phyloP scores from a whole-genome alignment of 345 rosid genomes.

The Eutrema heterophyllum region DNA sequence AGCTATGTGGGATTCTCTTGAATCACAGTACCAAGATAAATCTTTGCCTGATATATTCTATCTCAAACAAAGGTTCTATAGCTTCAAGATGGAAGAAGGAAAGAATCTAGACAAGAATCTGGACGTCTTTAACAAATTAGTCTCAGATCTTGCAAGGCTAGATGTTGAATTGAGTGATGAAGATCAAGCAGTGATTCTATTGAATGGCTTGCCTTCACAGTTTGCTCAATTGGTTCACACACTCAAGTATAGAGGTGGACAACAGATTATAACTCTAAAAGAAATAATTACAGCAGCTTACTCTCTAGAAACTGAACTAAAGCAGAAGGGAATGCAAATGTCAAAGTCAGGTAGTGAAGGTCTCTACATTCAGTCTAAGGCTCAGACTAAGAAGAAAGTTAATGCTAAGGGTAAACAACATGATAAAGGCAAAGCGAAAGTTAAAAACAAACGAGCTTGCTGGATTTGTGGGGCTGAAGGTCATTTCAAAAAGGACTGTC shows the following conservation, averaged over 20 bases:
- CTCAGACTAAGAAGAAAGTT: too few relatives aligned
- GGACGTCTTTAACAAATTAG: background rate
- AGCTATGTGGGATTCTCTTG: too few relatives aligned
- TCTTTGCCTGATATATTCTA: background rate
- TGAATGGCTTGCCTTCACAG: background rate
- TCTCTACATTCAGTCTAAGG: background rate
- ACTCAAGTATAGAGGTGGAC: background rate
- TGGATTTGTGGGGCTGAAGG: background rate
- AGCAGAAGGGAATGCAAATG: background rate
- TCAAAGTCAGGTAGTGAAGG: background rate
- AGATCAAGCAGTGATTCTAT: background rate
- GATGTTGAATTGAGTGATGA: background rate
- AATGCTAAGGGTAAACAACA: too few relatives aligned
- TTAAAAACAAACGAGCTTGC: background rate
- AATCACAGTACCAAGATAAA: too few relatives aligned
- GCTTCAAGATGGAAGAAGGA: too few relatives aligned
- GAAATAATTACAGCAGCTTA: background rate
- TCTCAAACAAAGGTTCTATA: background rate
- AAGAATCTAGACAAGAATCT: background rate
- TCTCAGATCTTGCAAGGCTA: background rate
- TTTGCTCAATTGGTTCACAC: background rate
- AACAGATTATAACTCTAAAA: background rate
- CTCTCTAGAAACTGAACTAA: background rate
- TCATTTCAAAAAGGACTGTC: background rate
- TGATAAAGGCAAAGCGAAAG: too few relatives aligned